These are phyloP conservation scores for Gremmenia infestans DNA, from an alignment of 2,329 filamentous ascomycete genomes.

Conservation along the genomic window DNA sequence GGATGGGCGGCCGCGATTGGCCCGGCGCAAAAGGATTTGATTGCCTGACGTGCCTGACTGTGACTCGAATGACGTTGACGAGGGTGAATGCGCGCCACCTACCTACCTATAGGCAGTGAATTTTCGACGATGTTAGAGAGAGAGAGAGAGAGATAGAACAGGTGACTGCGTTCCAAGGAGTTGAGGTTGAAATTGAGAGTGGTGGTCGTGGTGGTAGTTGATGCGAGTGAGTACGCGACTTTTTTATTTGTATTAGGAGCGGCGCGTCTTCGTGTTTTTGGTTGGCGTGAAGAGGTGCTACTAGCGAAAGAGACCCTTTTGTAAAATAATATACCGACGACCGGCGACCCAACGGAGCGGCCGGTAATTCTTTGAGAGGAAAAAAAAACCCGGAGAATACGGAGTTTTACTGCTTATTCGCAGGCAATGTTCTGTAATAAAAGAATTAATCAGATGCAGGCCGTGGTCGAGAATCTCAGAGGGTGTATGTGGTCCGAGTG, in stretches of 20 bases:
- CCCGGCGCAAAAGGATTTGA: slow-evolving; percentile 8
- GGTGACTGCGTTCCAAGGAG: neutral
- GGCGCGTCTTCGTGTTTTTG: neutral
- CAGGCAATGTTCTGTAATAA: no score
- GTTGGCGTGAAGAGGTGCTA: slow-evolving; percentile 11
- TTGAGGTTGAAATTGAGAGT: neutral
- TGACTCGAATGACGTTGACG: slow-evolving; percentile 9
- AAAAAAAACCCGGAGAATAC: neutral
- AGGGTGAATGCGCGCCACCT: neutral
- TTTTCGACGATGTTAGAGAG: neutral
- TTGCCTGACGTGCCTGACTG: neutral
- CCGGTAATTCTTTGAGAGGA: neutral
- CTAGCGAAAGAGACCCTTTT: slow-evolving; percentile 25
- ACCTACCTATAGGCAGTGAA: neutral
- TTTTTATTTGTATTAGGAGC: neutral
- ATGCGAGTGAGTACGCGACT: neutral
- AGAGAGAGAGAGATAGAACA: no score
- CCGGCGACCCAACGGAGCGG: no score
- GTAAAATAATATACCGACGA: neutral
- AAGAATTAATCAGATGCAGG: neutral
- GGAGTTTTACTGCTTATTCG: no score
- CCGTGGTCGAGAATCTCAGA: neutral
- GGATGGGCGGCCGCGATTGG: slow-evolving; percentile 2
- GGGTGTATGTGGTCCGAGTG: neutral
- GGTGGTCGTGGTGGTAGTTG: neutral